Conservation (phyloP, 106 monocot species). For the Hemerocallis citrina region DNA sequence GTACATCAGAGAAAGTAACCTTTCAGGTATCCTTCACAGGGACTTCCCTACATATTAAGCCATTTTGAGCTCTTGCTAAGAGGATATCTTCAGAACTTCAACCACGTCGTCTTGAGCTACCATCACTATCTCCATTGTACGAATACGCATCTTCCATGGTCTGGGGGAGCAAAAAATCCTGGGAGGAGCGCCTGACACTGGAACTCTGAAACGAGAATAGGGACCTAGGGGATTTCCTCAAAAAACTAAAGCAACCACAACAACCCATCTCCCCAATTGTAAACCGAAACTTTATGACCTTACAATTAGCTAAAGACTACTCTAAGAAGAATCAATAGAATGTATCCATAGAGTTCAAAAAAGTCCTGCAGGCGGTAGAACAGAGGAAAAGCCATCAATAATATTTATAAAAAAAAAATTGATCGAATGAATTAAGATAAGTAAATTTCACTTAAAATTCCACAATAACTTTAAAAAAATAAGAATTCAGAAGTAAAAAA, state of each 20-base stretch:
- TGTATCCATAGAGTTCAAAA: neutral
- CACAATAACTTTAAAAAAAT: too few relatives aligned
- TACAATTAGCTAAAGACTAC: neutral
- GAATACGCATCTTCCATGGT: slow-evolving; percentile 22
- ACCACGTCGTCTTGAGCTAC: neutral
- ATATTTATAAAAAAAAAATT: neutral
- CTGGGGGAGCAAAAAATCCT: slow-evolving; percentile 18
- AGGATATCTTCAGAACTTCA: slow-evolving; percentile 42
- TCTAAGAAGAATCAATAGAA: neutral
- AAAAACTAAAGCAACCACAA: slow-evolving; percentile 73
- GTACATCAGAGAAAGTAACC: slow-evolving; percentile 35
- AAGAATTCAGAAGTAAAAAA: too few relatives aligned
- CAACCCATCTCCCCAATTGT: slow-evolving; percentile 37
- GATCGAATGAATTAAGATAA: neutral
- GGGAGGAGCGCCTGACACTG: slow-evolving; percentile 15
- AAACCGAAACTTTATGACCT: neutral
- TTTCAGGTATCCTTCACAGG: slow-evolving; percentile 67
- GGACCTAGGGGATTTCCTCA: slow-evolving; percentile 43
- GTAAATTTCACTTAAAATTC: neutral
- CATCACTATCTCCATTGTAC: slow-evolving; percentile 21
- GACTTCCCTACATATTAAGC: slow-evolving; percentile 53
- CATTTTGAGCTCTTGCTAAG: slow-evolving; percentile 25
- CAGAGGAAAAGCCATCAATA: neutral
- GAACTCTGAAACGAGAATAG: slow-evolving; percentile 13
- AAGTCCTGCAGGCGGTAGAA: neutral